Evolutionary conservation across 2,329 filamentous ascomycete genomes (phyloP).

Genomic region (Claviceps arundinis): DNA sequence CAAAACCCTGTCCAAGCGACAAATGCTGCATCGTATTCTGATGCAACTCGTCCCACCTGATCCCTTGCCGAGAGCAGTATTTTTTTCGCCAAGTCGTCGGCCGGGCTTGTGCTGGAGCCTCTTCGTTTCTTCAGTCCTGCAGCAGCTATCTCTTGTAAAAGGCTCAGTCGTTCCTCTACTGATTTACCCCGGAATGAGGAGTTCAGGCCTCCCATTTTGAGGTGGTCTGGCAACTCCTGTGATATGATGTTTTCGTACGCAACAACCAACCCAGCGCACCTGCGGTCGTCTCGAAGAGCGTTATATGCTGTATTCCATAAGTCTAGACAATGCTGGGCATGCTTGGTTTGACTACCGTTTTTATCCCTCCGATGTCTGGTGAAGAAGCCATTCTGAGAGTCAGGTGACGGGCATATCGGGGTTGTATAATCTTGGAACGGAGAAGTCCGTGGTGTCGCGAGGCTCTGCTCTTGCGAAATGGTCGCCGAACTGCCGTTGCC

Average conservation of each 20-base stretch:
- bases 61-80: conserved; percentile 16
- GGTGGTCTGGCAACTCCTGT: conserved; percentile 19
- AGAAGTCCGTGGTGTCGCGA: background rate
- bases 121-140: conserved; percentile 18
- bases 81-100: conserved; percentile 15
- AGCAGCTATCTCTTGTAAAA: conserved; percentile 17
- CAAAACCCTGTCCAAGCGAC: conserved; percentile 24
- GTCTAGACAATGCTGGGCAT: conserved; percentile 11
- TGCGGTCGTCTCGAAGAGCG: conserved; percentile 16
- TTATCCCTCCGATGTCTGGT: background rate
- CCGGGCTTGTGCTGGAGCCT: conserved; percentile 14
- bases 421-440: background rate
- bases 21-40: conserved; percentile 16
- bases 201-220: conserved; percentile 18
- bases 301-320: conserved; percentile 25
- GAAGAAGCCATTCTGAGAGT: background rate
- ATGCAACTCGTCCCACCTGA: conserved; percentile 14
- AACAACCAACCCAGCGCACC: conserved; percentile 18
- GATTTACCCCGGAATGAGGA: conserved; percentile 11
- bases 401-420: background rate
- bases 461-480: background rate
- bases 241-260: conserved; percentile 24
- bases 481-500: conserved; percentile 4
- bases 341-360: background rate
- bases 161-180: conserved; percentile 15